A percentile compares a stretch with the other conserved stretches of the same genome.
phyloP scores from a whole-genome alignment of 176 grass and related monocot species.

The Luzula sylvatica region DNA sequence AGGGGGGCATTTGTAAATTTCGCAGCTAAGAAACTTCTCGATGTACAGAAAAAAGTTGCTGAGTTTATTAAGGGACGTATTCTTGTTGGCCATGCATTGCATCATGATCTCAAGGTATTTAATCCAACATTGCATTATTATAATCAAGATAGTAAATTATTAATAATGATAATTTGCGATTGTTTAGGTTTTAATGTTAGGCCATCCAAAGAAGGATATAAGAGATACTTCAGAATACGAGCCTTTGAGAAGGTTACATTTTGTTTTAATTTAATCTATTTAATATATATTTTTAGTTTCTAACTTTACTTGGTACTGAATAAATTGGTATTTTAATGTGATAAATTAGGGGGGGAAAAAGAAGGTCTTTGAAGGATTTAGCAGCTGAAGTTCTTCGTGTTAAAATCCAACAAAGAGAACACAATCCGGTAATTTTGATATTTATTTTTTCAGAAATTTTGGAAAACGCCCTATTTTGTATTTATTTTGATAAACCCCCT shows the following conservation, averaged over 20 bases:
- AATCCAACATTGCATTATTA: constrained; percentile 10
- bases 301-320: constrained; percentile 17
- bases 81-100: constrained; percentile 90
- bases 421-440: constrained; percentile 57
- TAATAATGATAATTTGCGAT: constrained; percentile 3
- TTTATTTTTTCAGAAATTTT: not conserved
- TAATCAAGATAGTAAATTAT: constrained; percentile 17
- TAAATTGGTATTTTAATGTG: constrained; percentile 13
- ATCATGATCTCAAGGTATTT: constrained; percentile 90
- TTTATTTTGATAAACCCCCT: too few species aligned
- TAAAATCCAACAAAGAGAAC: constrained; percentile 70
- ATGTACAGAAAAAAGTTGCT: constrained; percentile 60
- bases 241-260: constrained; percentile 47
- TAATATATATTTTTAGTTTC: not conserved
- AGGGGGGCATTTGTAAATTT: constrained; percentile 15
- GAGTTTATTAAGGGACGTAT: constrained; percentile 74
- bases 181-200: constrained; percentile 60
- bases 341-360: constrained; percentile 43
- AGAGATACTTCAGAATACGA: constrained; percentile 90
- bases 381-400: constrained; percentile 77
- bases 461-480: too few species aligned
- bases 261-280: constrained; percentile 1
- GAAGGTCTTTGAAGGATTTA: constrained; percentile 70
- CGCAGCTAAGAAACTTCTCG: constrained; percentile 72
- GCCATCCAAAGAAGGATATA: constrained; percentile 79